Evolutionary conservation across 2,329 filamentous ascomycete genomes (phyloP), one percentile per base, ranked within the genome.

Genomic region (Fusarium liriodendri): DNA sequence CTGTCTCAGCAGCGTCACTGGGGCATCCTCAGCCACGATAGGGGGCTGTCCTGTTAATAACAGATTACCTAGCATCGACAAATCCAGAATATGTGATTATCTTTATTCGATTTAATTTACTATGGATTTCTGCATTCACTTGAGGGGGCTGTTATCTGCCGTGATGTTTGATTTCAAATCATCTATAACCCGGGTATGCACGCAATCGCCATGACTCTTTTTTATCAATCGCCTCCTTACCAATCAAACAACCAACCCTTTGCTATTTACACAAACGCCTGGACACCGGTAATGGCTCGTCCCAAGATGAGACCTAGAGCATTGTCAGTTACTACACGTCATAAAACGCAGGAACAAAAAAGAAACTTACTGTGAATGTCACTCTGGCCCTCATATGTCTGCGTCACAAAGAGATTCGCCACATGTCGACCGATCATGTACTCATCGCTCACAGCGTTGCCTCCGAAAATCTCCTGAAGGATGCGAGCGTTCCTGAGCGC

Each of bases 351-450:
- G 40, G 42, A 13, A 29, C 54, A 52, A 45, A 22, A 25, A 27
- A 25, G n/a, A 69, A 67, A 90, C 93, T 89, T 85, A 96, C 95
- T 91, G 83, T 98, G 97, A 81, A 98, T 98, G 84, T 98, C 97
- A 80, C 95, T 98, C 85, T 98, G 97, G 25, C 97, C 97, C 85
- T 99, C 97, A 78, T 99, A 99, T 2, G 96, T 98, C 85, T 98
- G 96, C 64, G 96, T 97, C 62, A 99, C 97, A 83, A 97, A 99
- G 73, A 99, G 83, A 82, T 99, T 99, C 66, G 96, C 93, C 68
- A 98, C 97, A 85, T 98, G 97, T 73, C 97, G 91, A 18, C 95
- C 97, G 79, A 99, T 98, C 71, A 92, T 91, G 80, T 98, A 99
- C 85, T 99, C 97, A 79, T 99, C 97, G 80, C 95, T 98, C 59